Conservation (phyloP, 345 rosid genomes). For the Acer yangbiense region DNA sequence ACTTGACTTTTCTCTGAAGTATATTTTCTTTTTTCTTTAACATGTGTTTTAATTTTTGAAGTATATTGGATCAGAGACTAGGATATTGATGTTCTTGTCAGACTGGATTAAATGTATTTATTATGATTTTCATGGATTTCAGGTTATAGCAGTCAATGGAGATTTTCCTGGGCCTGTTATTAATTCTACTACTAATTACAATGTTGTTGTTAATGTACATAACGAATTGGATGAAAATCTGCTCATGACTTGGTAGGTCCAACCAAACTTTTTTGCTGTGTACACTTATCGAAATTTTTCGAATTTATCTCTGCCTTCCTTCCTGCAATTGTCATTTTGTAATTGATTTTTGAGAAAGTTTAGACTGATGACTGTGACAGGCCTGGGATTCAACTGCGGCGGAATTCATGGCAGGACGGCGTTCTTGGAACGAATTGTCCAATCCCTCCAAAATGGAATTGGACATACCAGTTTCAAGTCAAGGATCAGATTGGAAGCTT, state of each 20-base stretch:
- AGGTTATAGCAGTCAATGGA: conserved; percentile 86
- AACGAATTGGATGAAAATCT: conserved; percentile 78
- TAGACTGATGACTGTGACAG: conserved; percentile 36
- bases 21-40: neutral
- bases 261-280: neutral
- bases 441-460: conserved; percentile 61
- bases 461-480: conserved; percentile 85
- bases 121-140: conserved; percentile 14
- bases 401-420: conserved; percentile 93
- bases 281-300: neutral
- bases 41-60: neutral
- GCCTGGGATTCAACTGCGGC: conserved; percentile 87
- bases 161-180: conserved; percentile 76
- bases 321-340: neutral
- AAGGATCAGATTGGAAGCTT: conserved; percentile 97
- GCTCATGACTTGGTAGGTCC: conserved; percentile 75
- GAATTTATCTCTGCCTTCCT: neutral
- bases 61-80: neutral
- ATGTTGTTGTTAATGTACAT: conserved; percentile 61
- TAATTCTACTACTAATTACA: conserved; percentile 78
- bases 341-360: conserved; percentile 7
- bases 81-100: neutral
- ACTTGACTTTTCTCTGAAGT: neutral
- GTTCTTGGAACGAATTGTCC: conserved; percentile 91
- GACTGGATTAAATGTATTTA: neutral